Evolutionary conservation across 2,329 filamentous ascomycete genomes (phyloP).

Genomic region (Trichoderma gracile): DNA sequence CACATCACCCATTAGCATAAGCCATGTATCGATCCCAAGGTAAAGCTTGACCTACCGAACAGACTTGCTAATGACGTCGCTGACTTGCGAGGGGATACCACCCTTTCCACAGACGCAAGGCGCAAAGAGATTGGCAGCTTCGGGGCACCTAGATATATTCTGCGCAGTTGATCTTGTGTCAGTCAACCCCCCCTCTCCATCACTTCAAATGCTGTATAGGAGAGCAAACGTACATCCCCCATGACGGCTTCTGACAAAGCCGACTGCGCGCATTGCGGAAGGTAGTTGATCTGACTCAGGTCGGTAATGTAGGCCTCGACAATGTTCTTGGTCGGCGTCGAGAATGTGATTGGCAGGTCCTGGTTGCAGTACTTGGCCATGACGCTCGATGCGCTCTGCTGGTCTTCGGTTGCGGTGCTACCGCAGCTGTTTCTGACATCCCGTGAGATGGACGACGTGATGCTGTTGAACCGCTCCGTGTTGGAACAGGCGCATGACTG

Average conservation of each 20-base stretch:
- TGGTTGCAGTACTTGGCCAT: conserved; percentile 54
- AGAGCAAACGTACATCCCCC: conserved; percentile 31
- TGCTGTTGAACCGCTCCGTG: conserved; percentile 42
- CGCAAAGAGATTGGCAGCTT: conserved; percentile 45
- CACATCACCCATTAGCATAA: neutral
- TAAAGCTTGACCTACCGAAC: conserved; percentile 32
- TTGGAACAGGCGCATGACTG: conserved; percentile 57
- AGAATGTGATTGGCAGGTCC: conserved; percentile 40
- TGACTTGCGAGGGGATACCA: conserved; percentile 48
- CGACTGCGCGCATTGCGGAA: conserved; percentile 42
- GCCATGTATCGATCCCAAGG: too few species aligned
- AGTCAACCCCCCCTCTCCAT: too few species aligned
- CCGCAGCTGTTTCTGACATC: conserved; percentile 49
- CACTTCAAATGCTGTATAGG: too few species aligned
- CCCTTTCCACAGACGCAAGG: conserved; percentile 56
- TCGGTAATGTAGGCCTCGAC: conserved; percentile 54
- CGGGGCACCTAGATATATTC: conserved; percentile 42
- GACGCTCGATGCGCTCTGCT: conserved; percentile 49
- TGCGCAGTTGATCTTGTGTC: conserved; percentile 16
- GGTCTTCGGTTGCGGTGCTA: conserved; percentile 49
- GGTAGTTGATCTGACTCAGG: conserved; percentile 44
- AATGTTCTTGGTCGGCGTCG: conserved; percentile 43
- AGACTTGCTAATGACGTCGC: conserved; percentile 45
- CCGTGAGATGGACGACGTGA: conserved; percentile 43
- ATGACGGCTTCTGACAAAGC: conserved; percentile 38